A percentile compares a stretch with the other conserved stretches of the same genome.
These are phyloP conservation scores for Thielaviopsis euricoi DNA, from an alignment of 2,329 filamentous ascomycete species.

Conservation along the genomic window DNA sequence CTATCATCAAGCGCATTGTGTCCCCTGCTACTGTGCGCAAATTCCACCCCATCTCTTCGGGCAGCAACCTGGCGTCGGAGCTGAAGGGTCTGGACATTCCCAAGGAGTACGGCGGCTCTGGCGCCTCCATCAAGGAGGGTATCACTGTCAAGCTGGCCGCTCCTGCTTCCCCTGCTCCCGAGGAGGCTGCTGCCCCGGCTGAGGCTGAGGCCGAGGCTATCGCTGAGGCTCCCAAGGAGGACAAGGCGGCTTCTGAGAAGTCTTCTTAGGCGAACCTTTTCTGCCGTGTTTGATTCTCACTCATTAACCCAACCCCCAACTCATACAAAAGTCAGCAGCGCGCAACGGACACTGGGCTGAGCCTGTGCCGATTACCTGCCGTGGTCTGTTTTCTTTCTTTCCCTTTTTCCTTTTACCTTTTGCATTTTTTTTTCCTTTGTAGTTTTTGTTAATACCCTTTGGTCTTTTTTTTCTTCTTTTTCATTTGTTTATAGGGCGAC, in stretches of 20 bases:
- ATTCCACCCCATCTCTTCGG: slow-evolving; percentile 63
- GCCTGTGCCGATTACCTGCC: neutral
- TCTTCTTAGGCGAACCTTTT: slow-evolving; percentile 11
- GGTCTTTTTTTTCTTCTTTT: neutral
- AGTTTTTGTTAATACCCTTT: slow-evolving; percentile 2
- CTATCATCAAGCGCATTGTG: slow-evolving; percentile 58
- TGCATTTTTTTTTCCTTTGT: neutral
- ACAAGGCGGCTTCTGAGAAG: slow-evolving; percentile 12
- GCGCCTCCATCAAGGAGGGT: slow-evolving; percentile 25
- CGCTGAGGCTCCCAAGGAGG: slow-evolving; percentile 2
- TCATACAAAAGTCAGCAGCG: no score
- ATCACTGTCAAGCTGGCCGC: slow-evolving; percentile 18
- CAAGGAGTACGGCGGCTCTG: slow-evolving; percentile 63
- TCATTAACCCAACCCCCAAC: neutral
- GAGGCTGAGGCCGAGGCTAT: slow-evolving; percentile 8
- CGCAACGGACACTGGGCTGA: neutral
- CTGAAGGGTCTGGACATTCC: slow-evolving; percentile 49
- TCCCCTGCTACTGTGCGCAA: slow-evolving; percentile 60
- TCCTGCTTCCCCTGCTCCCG: slow-evolving; percentile 7
- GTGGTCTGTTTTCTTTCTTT: neutral
- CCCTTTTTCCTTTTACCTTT: neutral
- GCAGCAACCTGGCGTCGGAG: slow-evolving; percentile 47
- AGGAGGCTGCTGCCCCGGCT: slow-evolving; percentile 6
- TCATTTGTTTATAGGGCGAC: neutral
- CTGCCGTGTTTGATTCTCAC: slow-evolving; percentile 9